Percentiles rank a stretch among this genome's conserved stretches.
Evolutionary conservation across 2,329 filamentous ascomycete genomes (phyloP).

Genomic region (Penicillium oxalicum): DNA sequence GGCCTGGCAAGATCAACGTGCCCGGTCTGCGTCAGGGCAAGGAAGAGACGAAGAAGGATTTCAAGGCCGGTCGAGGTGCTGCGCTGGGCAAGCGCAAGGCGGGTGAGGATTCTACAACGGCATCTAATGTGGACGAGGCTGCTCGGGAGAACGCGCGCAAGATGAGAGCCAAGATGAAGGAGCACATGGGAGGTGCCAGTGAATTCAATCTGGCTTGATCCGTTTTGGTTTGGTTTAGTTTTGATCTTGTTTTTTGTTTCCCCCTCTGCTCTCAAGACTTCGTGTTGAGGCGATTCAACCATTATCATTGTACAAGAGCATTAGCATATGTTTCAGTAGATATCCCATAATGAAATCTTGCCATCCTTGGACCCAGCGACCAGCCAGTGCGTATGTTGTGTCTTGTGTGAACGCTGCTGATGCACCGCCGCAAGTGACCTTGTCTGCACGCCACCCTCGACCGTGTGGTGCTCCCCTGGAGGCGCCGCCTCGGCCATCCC

Average conservation of each 20-base stretch:
- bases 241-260: constrained; percentile 1
- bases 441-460: constrained; percentile 1
- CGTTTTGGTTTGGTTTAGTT: background rate
- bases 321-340: constrained; percentile 56
- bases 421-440: constrained; percentile 49
- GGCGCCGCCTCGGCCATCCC: background rate
- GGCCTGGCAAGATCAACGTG: constrained; percentile 69
- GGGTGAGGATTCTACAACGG: constrained; percentile 21
- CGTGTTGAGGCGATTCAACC: constrained; percentile 7
- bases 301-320: constrained; percentile 26
- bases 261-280: too few species aligned
- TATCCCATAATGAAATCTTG: constrained; percentile 91
- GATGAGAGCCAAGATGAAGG: constrained; percentile 50
- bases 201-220: constrained; percentile 54
- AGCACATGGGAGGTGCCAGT: constrained; percentile 47
- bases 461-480: background rate
- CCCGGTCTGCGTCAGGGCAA: constrained; percentile 46
- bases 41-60: constrained; percentile 43
- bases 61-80: constrained; percentile 39
- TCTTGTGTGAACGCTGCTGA: constrained; percentile 57
- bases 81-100: constrained; percentile 34
- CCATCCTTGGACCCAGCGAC: constrained; percentile 90
- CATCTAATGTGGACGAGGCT: constrained; percentile 41
- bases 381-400: constrained; percentile 75
- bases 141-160: constrained; percentile 46